Evolutionary conservation across 257 asterid species (phyloP).

Genomic region (Gynochthodes officinalis): DNA sequence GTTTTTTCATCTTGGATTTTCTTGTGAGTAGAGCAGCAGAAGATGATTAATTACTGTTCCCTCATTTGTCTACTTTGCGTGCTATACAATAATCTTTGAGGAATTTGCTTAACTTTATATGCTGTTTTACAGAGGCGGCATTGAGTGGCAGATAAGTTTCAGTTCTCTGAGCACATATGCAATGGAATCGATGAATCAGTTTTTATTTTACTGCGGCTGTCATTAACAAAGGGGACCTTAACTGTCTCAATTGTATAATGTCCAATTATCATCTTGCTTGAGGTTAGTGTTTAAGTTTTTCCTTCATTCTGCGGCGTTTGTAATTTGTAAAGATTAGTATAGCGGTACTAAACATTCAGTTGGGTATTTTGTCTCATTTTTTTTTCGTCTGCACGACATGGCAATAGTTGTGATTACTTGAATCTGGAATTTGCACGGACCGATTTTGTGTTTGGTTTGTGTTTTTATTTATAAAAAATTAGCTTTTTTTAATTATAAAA

Average conservation of each 20-base stretch:
- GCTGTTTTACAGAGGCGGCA: conserved; percentile 8
- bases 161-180: background rate
- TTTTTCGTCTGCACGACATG: background rate
- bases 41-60: background rate
- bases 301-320: background rate
- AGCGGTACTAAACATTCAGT: conserved; percentile 1
- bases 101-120: background rate
- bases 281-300: background rate
- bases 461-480: too few species aligned
- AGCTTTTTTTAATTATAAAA: too few species aligned
- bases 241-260: background rate
- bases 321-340: background rate
- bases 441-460: too few species aligned
- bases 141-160: conserved; percentile 1
- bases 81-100: background rate
- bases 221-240: background rate
- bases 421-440: too few species aligned
- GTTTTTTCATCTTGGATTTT: background rate
- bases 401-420: too few species aligned
- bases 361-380: background rate
- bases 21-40: background rate
- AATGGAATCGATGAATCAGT: background rate
- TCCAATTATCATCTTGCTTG: background rate
- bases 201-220: background rate
- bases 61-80: background rate